phyloP scores from a whole-genome alignment of 148 eudicot species.

The Agrostemma githago region DNA sequence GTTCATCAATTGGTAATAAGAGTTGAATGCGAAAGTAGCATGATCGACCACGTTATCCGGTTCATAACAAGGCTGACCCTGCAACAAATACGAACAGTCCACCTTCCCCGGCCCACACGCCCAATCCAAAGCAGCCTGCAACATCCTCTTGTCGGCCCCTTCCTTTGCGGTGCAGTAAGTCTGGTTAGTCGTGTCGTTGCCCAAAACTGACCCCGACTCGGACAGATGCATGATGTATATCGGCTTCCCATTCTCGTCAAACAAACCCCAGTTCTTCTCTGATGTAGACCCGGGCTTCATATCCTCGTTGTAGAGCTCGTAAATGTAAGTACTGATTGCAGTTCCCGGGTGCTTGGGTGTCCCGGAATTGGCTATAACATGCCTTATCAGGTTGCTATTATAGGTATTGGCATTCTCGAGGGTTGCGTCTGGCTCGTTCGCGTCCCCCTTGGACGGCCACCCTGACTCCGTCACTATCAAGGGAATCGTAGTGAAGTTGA shows the following conservation, averaged over 20 bases:
- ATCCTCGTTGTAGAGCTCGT: conserved; percentile 85
- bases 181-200: conserved; percentile 66
- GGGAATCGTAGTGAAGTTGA: conserved; percentile 70
- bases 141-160: conserved; percentile 66
- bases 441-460: conserved; percentile 85
- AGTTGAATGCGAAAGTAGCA: conserved; percentile 69
- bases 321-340: conserved; percentile 68
- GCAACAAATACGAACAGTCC: conserved; percentile 55
- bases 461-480: conserved; percentile 87
- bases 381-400: conserved; percentile 75
- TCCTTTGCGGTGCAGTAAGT: conserved; percentile 64
- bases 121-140: conserved; percentile 95
- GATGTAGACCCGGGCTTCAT: conserved; percentile 58
- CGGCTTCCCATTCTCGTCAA: conserved; percentile 58
- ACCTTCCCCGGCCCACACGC: conserved; percentile 95
- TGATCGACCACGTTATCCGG: conserved; percentile 68
- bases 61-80: conserved; percentile 74
- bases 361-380: conserved; percentile 60
- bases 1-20: conserved; percentile 59
- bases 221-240: conserved; percentile 49
- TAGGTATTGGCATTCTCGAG: conserved; percentile 77
- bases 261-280: conserved; percentile 87
- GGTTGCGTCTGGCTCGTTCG: conserved; percentile 68
- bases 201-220: conserved; percentile 47
- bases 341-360: conserved; percentile 80